Base-by-base conservation (phyloP, 441 rosid genomes). In the Cnidoscolus chayamansa region DNA sequence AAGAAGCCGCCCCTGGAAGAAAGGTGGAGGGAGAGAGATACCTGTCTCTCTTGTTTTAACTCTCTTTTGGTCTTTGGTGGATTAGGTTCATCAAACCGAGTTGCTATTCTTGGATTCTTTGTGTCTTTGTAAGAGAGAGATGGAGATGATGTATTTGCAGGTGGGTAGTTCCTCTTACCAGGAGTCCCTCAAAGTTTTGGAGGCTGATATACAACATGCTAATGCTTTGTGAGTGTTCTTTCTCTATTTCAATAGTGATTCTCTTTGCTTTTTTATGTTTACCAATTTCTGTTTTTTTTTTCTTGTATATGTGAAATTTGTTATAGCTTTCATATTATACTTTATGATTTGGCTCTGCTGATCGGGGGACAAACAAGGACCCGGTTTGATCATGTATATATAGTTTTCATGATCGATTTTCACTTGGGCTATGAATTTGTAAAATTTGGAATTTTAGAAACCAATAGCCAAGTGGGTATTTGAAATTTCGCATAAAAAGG, bases 181-280 rank as follows among this genome's bases (percentile, higher is more conserved):
- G 82, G 99, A 94, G 61, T 89, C 93, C 45, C 77, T 94, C 71
- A 88, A 91, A 78, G 84, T 84, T 63, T 72, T 94, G 15, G 97
- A 92, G 82, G 96, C 96, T 72, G 98, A 94, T 78, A 86, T 94
- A 10, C 92, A 89, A 37, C 90, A 89, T 78, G 98, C 98, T 31
- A 94, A 94, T 85, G 83, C 91, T 80, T 79, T 94, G 99, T 94
- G 68, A 87, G 99, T 84, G 74, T 58, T 50, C 45, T n/a, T 72
- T 48, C 54, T 43, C 35, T 65, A 10, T 4, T 47, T 62, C 13
- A 48, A 32, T 60, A 59, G 56, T 10, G 7, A 2, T 70, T 47
- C 51, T 17, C 17, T 75, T 31, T n/a, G 60, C 5, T 60, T 57
- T 61, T 63, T 37, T 73, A 20, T 65, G 25, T 25, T 72, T 66